Conservation (phyloP, 2,329 filamentous ascomycete species). For the Nigrospora osmanthi region DNA sequence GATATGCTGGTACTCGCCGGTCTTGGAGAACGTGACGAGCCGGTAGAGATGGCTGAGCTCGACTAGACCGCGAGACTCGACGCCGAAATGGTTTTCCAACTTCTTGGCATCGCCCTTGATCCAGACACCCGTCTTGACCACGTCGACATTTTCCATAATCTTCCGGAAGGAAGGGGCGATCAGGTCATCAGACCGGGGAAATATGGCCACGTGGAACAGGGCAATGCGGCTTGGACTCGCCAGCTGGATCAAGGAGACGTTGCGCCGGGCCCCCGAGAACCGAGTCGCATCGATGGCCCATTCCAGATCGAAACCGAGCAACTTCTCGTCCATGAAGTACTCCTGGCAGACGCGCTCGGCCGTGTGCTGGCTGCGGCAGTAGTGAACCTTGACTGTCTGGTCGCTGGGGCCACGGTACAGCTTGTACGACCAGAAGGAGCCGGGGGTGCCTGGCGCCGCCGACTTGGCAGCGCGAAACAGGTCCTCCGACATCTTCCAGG, state of each 20-base stretch:
- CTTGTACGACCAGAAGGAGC: conserved; percentile 60
- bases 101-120: conserved; percentile 66
- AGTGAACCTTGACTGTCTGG: conserved; percentile 61
- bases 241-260: conserved; percentile 77
- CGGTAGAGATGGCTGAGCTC: conserved; percentile 80
- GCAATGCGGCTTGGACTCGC: conserved; percentile 70
- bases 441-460: conserved; percentile 31
- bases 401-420: conserved; percentile 52
- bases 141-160: conserved; percentile 61
- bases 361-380: conserved; percentile 61
- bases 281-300: conserved; percentile 55
- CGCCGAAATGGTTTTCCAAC: conserved; percentile 55
- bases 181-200: conserved; percentile 44
- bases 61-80: conserved; percentile 60
- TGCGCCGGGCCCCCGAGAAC: conserved; percentile 47
- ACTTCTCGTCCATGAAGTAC: conserved; percentile 59
- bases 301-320: conserved; percentile 87
- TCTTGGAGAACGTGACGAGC: conserved; percentile 59
- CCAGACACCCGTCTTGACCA: conserved; percentile 71
- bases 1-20: conserved; percentile 43
- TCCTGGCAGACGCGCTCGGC: conserved; percentile 58
- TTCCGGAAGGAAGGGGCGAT: conserved; percentile 62
- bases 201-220: conserved; percentile 73
- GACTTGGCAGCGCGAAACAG: conserved; percentile 39
- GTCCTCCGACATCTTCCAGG: conserved; percentile 38